A percentile compares a stretch with the other conserved stretches of the same genome.
Conservation (phyloP, 352 stramenopile species). For the Peronosclerospora sorghi region DNA sequence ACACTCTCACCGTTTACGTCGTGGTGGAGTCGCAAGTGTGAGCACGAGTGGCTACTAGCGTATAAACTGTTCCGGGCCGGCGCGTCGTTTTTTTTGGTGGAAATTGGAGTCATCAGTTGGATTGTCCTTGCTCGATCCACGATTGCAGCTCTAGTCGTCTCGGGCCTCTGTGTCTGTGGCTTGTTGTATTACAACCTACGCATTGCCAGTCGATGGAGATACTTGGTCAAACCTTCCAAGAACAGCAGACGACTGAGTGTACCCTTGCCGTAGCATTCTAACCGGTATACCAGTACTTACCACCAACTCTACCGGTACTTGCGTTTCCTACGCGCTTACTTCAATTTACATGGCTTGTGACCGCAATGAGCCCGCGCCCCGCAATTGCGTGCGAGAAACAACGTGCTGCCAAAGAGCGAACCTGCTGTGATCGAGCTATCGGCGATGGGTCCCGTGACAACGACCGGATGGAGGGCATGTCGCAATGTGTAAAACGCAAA, state of each 20-base stretch:
- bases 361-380: conserved; percentile 34
- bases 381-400: conserved; percentile 63
- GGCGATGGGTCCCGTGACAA: conserved; percentile 71
- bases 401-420: conserved; percentile 65
- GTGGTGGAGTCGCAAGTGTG: conserved; percentile 62
- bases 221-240: conserved; percentile 51
- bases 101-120: conserved; percentile 45
- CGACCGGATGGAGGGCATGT: conserved; percentile 60
- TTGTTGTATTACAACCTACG: conserved; percentile 59
- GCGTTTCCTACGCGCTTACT: too few relatives aligned
- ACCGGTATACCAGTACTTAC: not conserved
- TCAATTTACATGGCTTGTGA: conserved; percentile 14
- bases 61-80: conserved; percentile 56
- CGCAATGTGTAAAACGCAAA: conserved; percentile 74
- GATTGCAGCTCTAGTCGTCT: conserved; percentile 32
- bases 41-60: conserved; percentile 61
- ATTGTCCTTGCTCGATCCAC: conserved; percentile 46
- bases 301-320: not conserved
- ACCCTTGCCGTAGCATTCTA: conserved; percentile 6
- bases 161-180: conserved; percentile 27
- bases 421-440: conserved; percentile 65
- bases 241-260: conserved; percentile 12
- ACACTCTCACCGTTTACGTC: conserved; percentile 51
- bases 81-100: conserved; percentile 49
- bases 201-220: conserved; percentile 59